Conservation (phyloP, 1,284 basidiomycete species). For the Ustilago trichophora region DNA sequence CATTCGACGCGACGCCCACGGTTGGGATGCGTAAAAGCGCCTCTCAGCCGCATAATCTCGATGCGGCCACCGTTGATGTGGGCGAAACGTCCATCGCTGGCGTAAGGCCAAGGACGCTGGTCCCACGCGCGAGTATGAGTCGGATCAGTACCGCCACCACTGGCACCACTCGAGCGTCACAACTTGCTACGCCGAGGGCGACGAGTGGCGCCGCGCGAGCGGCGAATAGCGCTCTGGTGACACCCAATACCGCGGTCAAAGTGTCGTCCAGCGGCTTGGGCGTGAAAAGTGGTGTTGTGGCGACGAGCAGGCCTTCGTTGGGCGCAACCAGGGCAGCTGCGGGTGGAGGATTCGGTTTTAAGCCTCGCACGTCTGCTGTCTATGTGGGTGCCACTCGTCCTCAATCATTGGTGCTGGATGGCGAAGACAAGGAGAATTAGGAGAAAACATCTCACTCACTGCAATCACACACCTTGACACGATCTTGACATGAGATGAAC, state of each 20-base stretch:
- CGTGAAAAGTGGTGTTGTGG: background rate
- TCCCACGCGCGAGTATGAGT: constrained; percentile 28
- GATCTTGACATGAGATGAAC: too few relatives aligned
- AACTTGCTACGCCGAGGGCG: constrained; percentile 1
- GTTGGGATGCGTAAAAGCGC: constrained; percentile 32
- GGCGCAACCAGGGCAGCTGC: background rate
- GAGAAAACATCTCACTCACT: background rate
- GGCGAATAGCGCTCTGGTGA: background rate
- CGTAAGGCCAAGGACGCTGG: constrained; percentile 12
- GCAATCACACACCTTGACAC: background rate
- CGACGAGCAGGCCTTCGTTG: constrained; percentile 1
- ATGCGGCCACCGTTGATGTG: background rate
- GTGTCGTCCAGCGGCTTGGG: background rate
- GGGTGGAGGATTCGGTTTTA: constrained; percentile 28
- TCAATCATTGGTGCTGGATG: background rate
- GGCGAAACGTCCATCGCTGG: constrained; percentile 4
- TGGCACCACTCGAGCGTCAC: background rate
- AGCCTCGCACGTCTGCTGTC: constrained; percentile 27
- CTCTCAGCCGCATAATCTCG: constrained; percentile 32
- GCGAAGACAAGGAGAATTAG: constrained; percentile 30
- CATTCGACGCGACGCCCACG: constrained; percentile 9
- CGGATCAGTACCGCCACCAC: constrained; percentile 7
- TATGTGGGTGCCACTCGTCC: constrained; percentile 5
- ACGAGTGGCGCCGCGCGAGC: background rate
- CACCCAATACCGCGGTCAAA: background rate